phyloP scores from a whole-genome alignment of 768 basidiomycete species.

The Ramaria sp. region DNA sequence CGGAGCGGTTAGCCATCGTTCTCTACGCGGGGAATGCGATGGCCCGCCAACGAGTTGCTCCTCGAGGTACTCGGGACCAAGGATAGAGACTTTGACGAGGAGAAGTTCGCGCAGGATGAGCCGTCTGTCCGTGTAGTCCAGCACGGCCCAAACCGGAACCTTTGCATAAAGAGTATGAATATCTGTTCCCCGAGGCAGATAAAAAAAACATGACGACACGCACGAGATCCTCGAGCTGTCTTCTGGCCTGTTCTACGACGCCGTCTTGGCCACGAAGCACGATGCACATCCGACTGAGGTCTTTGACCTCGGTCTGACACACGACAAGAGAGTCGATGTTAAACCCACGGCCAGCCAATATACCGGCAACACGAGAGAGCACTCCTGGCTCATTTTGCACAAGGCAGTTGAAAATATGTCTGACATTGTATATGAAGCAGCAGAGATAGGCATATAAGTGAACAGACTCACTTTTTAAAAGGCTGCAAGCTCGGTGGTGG shows the following conservation, averaged over 20 bases:
- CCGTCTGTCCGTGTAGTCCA: constrained; percentile 92
- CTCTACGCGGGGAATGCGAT: constrained; percentile 60
- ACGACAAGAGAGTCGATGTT: constrained; percentile 99
- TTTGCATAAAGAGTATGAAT: constrained; percentile 20
- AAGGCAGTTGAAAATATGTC: constrained; percentile 93
- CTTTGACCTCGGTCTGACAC: constrained; percentile 93
- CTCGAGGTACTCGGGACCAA: constrained; percentile 94
- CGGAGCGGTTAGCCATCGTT: constrained; percentile 14
- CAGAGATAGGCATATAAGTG: not conserved
- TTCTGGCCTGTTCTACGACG: constrained; percentile 91
- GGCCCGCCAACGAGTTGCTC: constrained; percentile 82
- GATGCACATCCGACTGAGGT: constrained; percentile 96
- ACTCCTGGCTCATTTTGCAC: constrained; percentile 99
- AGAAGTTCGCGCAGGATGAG: constrained; percentile 89
- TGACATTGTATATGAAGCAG: constrained; percentile 22
- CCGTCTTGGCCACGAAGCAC: constrained; percentile 95
- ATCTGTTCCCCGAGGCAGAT: not conserved
- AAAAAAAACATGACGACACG: constrained; percentile 20
- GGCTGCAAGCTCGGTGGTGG: constrained; percentile 86
- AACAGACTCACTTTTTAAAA: constrained; percentile 67
- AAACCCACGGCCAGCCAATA: constrained; percentile 93
- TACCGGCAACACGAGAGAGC: constrained; percentile 95
- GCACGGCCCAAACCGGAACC: constrained; percentile 99
- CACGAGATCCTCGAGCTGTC: constrained; percentile 94
- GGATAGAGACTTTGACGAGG: constrained; percentile 92